Evolutionary conservation across 2,329 filamentous ascomycete genomes (phyloP).

Genomic region (Arthrobotrys sinensis): DNA sequence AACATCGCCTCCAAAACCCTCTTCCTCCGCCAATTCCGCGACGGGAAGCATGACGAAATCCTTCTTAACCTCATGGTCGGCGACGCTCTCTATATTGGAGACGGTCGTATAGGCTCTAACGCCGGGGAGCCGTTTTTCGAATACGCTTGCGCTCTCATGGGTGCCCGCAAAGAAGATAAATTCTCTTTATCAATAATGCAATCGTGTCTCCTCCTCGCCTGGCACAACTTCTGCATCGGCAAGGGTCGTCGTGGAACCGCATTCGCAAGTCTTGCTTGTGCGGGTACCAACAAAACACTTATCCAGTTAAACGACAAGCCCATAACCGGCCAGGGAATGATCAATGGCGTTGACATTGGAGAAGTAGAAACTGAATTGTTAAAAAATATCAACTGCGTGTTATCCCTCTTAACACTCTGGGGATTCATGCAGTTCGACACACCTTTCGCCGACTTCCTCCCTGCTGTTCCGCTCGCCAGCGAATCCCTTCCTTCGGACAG

Average conservation of each 20-base stretch:
- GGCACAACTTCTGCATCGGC: constrained; percentile 60
- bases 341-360: constrained; percentile 61
- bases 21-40: constrained; percentile 60
- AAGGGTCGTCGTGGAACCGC: constrained; percentile 58
- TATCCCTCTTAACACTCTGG: constrained; percentile 57
- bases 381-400: constrained; percentile 60
- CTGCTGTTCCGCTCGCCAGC: constrained; percentile 44
- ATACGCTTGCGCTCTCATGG: constrained; percentile 58
- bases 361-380: constrained; percentile 61
- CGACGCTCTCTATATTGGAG: constrained; percentile 60
- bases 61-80: constrained; percentile 60
- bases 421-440: constrained; percentile 62
- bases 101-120: constrained; percentile 55
- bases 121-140: constrained; percentile 58
- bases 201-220: constrained; percentile 56
- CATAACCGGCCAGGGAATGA: constrained; percentile 58
- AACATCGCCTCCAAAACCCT: constrained; percentile 60
- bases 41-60: constrained; percentile 60
- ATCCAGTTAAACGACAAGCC: constrained; percentile 59
- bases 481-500: constrained; percentile 54
- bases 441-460: constrained; percentile 60
- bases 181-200: constrained; percentile 56
- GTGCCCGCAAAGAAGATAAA: constrained; percentile 48
- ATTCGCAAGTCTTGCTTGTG: constrained; percentile 53
- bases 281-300: constrained; percentile 45